Evolutionary conservation across 78 protist species (phyloP).

Genomic region (Ministeria vibrans): DNA sequence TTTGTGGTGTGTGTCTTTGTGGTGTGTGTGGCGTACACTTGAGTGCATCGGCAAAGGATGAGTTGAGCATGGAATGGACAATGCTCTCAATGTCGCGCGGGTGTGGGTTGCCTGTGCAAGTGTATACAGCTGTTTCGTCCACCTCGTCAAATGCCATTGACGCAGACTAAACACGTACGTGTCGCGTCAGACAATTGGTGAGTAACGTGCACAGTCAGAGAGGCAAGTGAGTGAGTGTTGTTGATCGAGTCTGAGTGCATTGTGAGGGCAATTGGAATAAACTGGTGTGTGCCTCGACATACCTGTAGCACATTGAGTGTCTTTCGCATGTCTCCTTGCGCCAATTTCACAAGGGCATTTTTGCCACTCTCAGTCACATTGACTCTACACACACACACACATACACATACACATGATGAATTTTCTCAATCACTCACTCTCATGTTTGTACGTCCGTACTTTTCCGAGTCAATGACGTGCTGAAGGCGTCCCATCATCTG

Average conservation of each 20-base stretch:
- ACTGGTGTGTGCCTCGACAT: background rate
- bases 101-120: constrained; percentile 52
- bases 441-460: no score
- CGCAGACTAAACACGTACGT: background rate
- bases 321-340: constrained; percentile 90
- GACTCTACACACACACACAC: constrained; percentile 6
- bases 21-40: background rate
- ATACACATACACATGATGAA: background rate
- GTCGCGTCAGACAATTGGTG: background rate
- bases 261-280: background rate
- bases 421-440: no score
- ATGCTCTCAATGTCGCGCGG: constrained; percentile 40
- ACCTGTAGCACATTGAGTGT: constrained; percentile 71
- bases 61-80: constrained; percentile 22
- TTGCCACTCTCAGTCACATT: constrained; percentile 13
- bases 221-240: background rate
- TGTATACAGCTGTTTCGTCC: constrained; percentile 29
- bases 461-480: constrained; percentile 37
- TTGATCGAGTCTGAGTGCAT: background rate
- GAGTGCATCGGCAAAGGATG: constrained; percentile 12
- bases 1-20: background rate
- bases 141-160: constrained; percentile 26
- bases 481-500: constrained; percentile 39
- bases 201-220: background rate
- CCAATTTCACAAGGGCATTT: constrained; percentile 72